These are phyloP conservation scores for Cucurbita moschata DNA, from an alignment of 306 rosid species.

Conservation along the genomic window DNA sequence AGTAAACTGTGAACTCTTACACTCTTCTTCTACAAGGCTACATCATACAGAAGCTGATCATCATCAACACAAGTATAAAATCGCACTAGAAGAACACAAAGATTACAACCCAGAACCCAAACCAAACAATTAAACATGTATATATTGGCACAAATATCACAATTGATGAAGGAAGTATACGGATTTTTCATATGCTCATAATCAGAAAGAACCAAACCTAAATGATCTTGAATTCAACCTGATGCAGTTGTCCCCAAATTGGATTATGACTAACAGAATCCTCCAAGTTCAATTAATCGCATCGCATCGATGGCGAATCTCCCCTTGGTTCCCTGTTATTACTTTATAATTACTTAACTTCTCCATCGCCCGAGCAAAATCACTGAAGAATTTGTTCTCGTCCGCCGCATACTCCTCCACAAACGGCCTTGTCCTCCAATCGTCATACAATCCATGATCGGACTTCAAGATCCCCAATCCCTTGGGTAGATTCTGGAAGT, in stretches of 20 bases:
- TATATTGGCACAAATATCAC: conserved; percentile 2
- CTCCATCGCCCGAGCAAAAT: conserved; percentile 52
- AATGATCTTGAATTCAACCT: neutral
- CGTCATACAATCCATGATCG: conserved; percentile 44
- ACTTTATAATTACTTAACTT: conserved; percentile 53
- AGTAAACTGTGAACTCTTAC: neutral
- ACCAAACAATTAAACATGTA: conserved; percentile 3
- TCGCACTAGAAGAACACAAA: conserved; percentile 1
- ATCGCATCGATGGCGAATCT: conserved; percentile 80
- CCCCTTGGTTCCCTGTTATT: conserved; percentile 51
- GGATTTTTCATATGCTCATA: neutral
- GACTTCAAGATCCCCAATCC: conserved; percentile 67
- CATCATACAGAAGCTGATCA: neutral
- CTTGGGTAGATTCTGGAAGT: conserved; percentile 59
- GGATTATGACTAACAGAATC: neutral
- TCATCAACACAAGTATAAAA: neutral
- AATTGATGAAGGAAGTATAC: conserved; percentile 2
- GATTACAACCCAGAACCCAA: conserved; percentile 8
- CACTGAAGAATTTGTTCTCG: conserved; percentile 38
- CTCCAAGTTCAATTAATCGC: conserved; percentile 34
- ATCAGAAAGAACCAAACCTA: neutral
- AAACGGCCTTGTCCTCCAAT: conserved; percentile 37
- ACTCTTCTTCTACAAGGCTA: neutral
- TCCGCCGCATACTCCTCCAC: conserved; percentile 45
- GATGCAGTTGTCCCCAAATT: neutral